These are phyloP conservation scores for Microdochium trichocladiopsis DNA, from an alignment of 2,329 filamentous ascomycete species.

Conservation along the genomic window DNA sequence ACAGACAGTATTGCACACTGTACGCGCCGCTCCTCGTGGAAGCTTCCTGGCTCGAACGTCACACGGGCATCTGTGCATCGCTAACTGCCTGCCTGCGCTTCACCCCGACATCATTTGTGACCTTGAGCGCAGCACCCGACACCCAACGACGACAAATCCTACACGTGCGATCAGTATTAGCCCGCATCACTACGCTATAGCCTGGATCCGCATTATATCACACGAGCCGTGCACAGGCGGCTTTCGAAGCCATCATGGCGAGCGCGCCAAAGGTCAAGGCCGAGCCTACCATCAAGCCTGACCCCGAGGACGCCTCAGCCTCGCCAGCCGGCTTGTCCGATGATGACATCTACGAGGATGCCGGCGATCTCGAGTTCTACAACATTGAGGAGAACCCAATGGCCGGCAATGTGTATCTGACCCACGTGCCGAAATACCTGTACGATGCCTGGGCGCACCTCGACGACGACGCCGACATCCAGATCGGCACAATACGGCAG, in stretches of 20 bases:
- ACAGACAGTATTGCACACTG: constrained; percentile 29
- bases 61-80: no score
- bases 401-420: constrained; percentile 56
- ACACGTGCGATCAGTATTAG: no score
- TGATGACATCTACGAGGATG: constrained; percentile 61
- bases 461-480: constrained; percentile 74
- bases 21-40: not conserved
- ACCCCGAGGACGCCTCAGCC: constrained; percentile 33
- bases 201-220: no score
- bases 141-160: no score
- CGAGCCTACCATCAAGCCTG: constrained; percentile 36
- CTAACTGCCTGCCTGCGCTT: no score
- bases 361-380: constrained; percentile 51
- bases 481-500: constrained; percentile 66
- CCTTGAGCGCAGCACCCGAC: no score
- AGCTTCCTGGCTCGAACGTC: no score
- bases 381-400: constrained; percentile 6
- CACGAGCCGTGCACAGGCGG: not conserved
- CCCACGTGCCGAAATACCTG: constrained; percentile 70
- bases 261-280: constrained; percentile 18
- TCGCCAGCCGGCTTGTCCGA: constrained; percentile 44
- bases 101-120: no score
- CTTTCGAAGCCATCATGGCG: not conserved
- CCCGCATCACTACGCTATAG: no score
- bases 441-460: constrained; percentile 74